Conservation (phyloP, 768 basidiomycete species). For the Kwoniella sp. region DNA sequence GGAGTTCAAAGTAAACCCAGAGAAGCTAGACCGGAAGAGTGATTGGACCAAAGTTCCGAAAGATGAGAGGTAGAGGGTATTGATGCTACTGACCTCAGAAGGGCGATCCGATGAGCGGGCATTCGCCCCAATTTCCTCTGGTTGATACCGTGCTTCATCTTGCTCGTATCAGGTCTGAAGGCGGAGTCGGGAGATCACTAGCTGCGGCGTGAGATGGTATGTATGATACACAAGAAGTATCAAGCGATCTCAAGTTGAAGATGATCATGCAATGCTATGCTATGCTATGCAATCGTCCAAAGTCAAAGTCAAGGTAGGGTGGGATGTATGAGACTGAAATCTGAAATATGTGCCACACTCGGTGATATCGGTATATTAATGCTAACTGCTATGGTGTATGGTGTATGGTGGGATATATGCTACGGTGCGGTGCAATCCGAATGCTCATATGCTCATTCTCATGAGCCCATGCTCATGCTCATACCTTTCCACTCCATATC, state of each 20-base stretch:
- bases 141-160: slow-evolving; percentile 92
- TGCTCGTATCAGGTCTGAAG: not conserved
- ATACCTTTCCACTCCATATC: no score
- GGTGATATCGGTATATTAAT: slow-evolving; percentile 12
- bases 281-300: no score
- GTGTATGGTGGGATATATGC: not conserved
- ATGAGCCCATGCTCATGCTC: not conserved
- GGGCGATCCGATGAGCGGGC: slow-evolving; percentile 85
- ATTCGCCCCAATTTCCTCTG: slow-evolving; percentile 90
- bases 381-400: not conserved
- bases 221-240: not conserved
- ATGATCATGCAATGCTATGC: not conserved
- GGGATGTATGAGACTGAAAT: not conserved
- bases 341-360: slow-evolving; percentile 24
- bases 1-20: no score
- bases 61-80: no score
- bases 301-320: no score
- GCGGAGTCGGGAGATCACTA: no score
- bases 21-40: no score
- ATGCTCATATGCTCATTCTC: not conserved
- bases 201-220: not conserved
- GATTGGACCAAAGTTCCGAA: no score
- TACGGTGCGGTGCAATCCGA: not conserved
- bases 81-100: slow-evolving; percentile 70
- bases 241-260: not conserved